Evolutionary conservation across 371 early-diverging fungal genomes (phyloP).

Genomic region (Mucor irregularis): DNA sequence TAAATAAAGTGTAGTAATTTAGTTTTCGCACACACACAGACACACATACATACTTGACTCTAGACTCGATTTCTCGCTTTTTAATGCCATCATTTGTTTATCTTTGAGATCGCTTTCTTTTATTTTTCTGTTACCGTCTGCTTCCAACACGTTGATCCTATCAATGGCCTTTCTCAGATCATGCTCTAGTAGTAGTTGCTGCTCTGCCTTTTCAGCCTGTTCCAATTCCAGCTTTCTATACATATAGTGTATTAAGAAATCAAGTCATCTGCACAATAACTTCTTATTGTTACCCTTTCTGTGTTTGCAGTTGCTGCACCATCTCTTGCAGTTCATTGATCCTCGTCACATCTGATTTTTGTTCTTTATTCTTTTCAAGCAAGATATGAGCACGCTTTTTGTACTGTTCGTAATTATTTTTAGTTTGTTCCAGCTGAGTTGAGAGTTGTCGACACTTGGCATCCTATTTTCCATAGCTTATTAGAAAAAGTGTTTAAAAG

Average conservation of each 20-base stretch:
- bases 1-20: too few relatives aligned
- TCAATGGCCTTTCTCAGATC: constrained; percentile 54
- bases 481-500: not conserved
- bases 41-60: constrained; percentile 19
- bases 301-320: constrained; percentile 28
- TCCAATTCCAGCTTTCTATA: constrained; percentile 21
- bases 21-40: too few relatives aligned
- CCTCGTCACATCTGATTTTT: constrained; percentile 26
- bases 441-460: constrained; percentile 49
- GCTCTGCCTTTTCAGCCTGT: constrained; percentile 30
- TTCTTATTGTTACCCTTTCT: not conserved
- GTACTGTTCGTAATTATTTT: constrained; percentile 60
- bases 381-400: constrained; percentile 60
- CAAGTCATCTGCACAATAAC: too few relatives aligned
- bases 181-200: constrained; percentile 38
- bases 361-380: constrained; percentile 45
- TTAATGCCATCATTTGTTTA: not conserved
- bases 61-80: not conserved
- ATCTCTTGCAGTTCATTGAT: constrained; percentile 41
- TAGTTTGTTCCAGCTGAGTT: constrained; percentile 44
- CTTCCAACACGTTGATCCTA: constrained; percentile 49
- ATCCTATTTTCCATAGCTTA: too few relatives aligned
- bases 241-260: not conserved
- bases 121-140: constrained; percentile 27
- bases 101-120: constrained; percentile 7